Evolutionary conservation across 139 green algal species (phyloP), one percentile per base, ranked within the genome.

Genomic region (Eudorina sp.): DNA sequence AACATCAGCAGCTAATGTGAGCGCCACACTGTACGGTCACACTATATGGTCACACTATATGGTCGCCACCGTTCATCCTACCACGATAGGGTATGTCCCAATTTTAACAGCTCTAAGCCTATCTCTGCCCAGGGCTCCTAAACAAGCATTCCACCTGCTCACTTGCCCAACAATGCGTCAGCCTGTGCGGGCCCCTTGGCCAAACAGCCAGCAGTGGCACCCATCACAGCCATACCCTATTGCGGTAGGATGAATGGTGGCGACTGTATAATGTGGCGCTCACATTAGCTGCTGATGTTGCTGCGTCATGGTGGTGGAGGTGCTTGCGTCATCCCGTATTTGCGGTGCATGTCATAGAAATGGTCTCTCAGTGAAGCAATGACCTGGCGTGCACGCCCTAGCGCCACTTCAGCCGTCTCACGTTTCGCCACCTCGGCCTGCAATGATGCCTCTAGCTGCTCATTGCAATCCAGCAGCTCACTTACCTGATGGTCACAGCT

Each of bases 261-360:
- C 62, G 3, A 72, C 62, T 25, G 55, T 66, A 34, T 72, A 72
- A 11, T 31, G 62, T 29, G 62, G 11, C 8, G 18, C 18, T 34
- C 55, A 23, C 27, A 25, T 25, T 25, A n/a, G 40, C 40, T 34
- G 43, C 72, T 55, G 72, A 7, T 53, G 64, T 11, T 43, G 29
- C 11, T 73, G 64, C 64, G n/a, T n/a, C n/a, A n/a, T 9, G 13
- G 64, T 19, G 21, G 55, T 68, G 18, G 36, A 31, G 68, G 68
- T 29, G 46, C n/a, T n/a, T n/a, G n/a, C 34, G 38, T 13, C 36
- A 76, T 2, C 14, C 73, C 45, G 11, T 45, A 45, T 9, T 69
- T 31, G 48, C 51, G 75, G 11, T 27, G 53, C 53, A 84, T 31
- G 46, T 84, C 77, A 2, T 84, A 19, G 46, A 87, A 45, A 45